phyloP scores from a whole-genome alignment of 768 basidiomycete species.

The Ramaria sp. region DNA sequence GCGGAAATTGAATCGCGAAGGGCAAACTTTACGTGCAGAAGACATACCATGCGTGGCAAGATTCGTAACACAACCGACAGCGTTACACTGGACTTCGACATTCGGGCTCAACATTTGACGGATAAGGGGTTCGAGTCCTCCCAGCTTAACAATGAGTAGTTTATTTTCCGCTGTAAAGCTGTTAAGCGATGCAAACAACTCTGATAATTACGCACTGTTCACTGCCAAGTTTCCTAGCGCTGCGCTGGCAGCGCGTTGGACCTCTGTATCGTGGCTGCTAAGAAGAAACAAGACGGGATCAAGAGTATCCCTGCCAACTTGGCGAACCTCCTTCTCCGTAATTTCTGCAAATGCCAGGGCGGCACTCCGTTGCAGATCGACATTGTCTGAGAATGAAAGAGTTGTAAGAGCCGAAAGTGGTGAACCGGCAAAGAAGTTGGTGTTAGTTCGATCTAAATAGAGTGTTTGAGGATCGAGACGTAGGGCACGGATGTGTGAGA shows the following conservation, averaged over 20 bases:
- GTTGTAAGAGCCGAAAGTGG: slow-evolving; percentile 91
- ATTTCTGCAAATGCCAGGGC: slow-evolving; percentile 99
- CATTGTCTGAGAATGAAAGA: slow-evolving; percentile 97
- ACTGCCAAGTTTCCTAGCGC: slow-evolving; percentile 97
- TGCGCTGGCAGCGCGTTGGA: slow-evolving; percentile 95
- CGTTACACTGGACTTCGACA: slow-evolving; percentile 99
- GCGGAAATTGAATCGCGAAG: slow-evolving; percentile 11
- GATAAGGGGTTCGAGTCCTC: slow-evolving; percentile 94
- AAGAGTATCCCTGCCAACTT: slow-evolving; percentile 91
- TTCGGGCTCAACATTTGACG: slow-evolving; percentile 98
- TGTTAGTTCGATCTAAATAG: slow-evolving; percentile 82
- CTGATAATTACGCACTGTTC: slow-evolving; percentile 60
- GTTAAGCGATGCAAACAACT: slow-evolving; percentile 13
- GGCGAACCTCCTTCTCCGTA: slow-evolving; percentile 97
- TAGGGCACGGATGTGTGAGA: slow-evolving; percentile 9
- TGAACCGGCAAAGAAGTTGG: slow-evolving; percentile 94
- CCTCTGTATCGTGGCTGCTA: slow-evolving; percentile 96
- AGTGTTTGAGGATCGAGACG: slow-evolving; percentile 2
- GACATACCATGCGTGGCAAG: slow-evolving; percentile 86
- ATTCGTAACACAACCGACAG: slow-evolving; percentile 98
- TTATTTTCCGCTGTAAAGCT: slow-evolving; percentile 83
- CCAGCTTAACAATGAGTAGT: slow-evolving; percentile 93
- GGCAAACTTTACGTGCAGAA: slow-evolving; percentile 1
- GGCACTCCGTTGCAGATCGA: slow-evolving; percentile 95
- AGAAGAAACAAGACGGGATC: slow-evolving; percentile 97